A percentile compares a stretch with the other conserved stretches of the same genome.
Evolutionary conservation across 2,329 filamentous ascomycete species (phyloP).

Genomic region (Volutella citrinella): DNA sequence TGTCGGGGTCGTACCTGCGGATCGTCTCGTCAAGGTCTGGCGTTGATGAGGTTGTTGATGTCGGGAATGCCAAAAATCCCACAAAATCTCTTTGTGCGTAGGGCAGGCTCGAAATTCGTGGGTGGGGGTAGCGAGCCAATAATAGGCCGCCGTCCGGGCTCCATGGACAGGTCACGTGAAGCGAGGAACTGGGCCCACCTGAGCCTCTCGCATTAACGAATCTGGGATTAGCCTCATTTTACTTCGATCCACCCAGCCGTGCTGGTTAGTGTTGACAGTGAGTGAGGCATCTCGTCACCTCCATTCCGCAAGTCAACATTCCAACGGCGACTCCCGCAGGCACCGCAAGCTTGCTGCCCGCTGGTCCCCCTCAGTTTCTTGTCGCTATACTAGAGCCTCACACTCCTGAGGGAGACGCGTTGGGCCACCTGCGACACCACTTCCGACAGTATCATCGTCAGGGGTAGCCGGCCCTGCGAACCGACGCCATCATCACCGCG

Average conservation of each 20-base stretch:
- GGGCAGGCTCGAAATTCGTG: conserved; percentile 36
- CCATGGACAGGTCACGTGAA: conserved; percentile 26
- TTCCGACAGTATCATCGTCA: conserved; percentile 13
- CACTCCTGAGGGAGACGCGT: conserved; percentile 10
- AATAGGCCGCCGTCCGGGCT: conserved; percentile 11
- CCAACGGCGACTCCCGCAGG: conserved; percentile 15
- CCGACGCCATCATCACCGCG: conserved; percentile 12
- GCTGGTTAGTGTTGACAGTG: too few species aligned
- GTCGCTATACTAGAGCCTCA: conserved; percentile 9
- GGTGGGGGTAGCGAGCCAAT: conserved; percentile 37
- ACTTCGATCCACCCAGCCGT: conserved; percentile 18
- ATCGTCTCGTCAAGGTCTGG: conserved; percentile 39
- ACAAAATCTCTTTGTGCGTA: conserved; percentile 44
- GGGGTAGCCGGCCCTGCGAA: conserved; percentile 19
- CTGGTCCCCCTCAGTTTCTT: conserved; percentile 13
- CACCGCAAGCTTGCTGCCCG: conserved; percentile 18
- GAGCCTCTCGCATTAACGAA: conserved; percentile 13
- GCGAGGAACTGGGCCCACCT: conserved; percentile 1
- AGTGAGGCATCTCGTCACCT: conserved; percentile 20
- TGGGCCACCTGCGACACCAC: conserved; percentile 13
- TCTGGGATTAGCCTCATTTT: conserved; percentile 17
- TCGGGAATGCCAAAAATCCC: conserved; percentile 35
- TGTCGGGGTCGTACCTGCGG: conserved; percentile 38
- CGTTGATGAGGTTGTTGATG: conserved; percentile 37
- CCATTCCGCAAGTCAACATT: conserved; percentile 23